phyloP scores from a whole-genome alignment of 805 yeast species.

The Wickerhamiella australiensis region DNA sequence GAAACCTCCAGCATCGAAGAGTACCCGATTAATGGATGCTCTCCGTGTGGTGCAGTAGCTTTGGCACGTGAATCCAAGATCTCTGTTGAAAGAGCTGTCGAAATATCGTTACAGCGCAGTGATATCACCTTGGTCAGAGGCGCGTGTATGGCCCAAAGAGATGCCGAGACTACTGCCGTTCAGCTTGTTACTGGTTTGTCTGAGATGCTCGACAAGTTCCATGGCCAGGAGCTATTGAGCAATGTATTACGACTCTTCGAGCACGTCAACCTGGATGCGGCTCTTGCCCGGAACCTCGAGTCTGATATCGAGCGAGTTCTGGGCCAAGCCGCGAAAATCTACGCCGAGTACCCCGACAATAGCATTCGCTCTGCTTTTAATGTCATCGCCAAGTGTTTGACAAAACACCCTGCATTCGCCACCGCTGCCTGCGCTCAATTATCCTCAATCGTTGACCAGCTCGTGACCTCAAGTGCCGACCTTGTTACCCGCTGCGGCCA shows the following conservation, averaged over 20 bases:
- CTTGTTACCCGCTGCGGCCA: not conserved
- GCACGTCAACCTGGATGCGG: slow-evolving; percentile 3
- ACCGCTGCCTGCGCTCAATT: not conserved
- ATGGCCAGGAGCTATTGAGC: not conserved
- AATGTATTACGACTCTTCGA: not conserved
- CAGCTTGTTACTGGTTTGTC: not conserved
- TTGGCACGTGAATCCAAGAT: not conserved
- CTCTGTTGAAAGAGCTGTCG: not conserved
- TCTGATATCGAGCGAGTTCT: not conserved
- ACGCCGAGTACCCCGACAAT: not conserved
- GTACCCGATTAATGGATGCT: not conserved
- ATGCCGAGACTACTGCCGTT: not conserved
- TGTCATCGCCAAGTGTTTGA: not conserved
- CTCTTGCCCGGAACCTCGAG: slow-evolving; percentile 2
- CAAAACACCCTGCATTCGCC: not conserved
- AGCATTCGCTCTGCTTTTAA: not conserved
- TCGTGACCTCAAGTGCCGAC: not conserved
- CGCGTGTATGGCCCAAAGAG: not conserved
- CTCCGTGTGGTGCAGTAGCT: not conserved
- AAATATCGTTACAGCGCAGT: not conserved
- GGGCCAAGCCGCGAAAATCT: not conserved
- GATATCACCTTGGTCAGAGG: not conserved
- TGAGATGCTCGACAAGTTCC: slow-evolving; percentile 1
- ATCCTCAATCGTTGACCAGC: not conserved
- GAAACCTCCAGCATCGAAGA: not conserved